phyloP scores from a whole-genome alignment of 2,329 filamentous ascomycete genomes.

The Neopestalotiopsis clavispora region DNA sequence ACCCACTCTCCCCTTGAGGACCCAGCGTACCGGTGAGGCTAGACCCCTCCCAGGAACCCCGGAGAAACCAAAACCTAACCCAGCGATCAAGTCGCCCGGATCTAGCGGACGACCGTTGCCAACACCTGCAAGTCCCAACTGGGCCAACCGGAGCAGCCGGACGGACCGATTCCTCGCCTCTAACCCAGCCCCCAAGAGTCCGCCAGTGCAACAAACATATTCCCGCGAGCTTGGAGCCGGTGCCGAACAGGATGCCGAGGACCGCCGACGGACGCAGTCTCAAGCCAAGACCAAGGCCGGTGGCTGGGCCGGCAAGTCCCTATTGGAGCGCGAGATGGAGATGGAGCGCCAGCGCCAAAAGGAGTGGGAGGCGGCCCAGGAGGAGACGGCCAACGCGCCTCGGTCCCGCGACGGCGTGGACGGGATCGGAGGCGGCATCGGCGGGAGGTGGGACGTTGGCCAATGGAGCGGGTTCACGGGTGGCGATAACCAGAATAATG shows the following conservation, averaged over 20 bases:
- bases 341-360: conserved; percentile 75
- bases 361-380: conserved; percentile 81
- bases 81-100: conserved; percentile 24
- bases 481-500: conserved; percentile 75
- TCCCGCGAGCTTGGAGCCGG: conserved; percentile 59
- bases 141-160: conserved; percentile 29
- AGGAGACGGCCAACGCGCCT: conserved; percentile 62
- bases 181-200: conserved; percentile 53
- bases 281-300: conserved; percentile 66
- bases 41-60: conserved; percentile 61
- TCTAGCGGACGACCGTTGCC: conserved; percentile 32
- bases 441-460: conserved; percentile 75
- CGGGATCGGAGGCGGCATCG: conserved; percentile 69
- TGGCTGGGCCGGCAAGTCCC: conserved; percentile 69
- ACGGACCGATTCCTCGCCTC: conserved; percentile 63
- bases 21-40: conserved; percentile 44
- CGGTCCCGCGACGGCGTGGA: conserved; percentile 59
- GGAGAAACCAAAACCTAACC: conserved; percentile 25
- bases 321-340: conserved; percentile 83
- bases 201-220: conserved; percentile 53
- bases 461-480: conserved; percentile 78
- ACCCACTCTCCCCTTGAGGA: conserved; percentile 34
- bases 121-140: conserved; percentile 38
- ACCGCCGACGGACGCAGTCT: conserved; percentile 61
- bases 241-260: conserved; percentile 66